Percentiles rank a stretch among this genome's conserved stretches.
phyloP scores from a whole-genome alignment of 257 asterid species.

The Nicotiana tomentosiformis region DNA sequence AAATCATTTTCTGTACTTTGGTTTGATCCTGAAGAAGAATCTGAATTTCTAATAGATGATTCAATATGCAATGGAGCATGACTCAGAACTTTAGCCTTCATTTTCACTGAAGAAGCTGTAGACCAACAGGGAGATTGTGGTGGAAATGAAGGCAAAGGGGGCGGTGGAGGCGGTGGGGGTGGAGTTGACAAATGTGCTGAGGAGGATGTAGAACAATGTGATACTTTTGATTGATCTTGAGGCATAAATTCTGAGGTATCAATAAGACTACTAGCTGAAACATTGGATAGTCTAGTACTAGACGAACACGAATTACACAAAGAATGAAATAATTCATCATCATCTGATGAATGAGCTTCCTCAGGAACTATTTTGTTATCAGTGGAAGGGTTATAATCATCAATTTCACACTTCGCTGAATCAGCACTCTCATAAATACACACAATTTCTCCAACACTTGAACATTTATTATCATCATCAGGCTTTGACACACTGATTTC shows the following conservation, averaged over 20 bases:
- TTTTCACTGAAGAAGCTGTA: slow-evolving; percentile 9
- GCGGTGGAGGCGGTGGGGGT: slow-evolving; percentile 21
- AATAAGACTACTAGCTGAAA: slow-evolving; percentile 39
- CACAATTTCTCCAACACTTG: slow-evolving; percentile 36
- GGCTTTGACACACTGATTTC: slow-evolving; percentile 18
- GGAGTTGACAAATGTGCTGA: slow-evolving; percentile 3
- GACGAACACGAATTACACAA: slow-evolving; percentile 56
- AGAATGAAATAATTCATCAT: slow-evolving; percentile 78
- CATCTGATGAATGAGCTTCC: slow-evolving; percentile 37
- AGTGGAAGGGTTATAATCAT: slow-evolving; percentile 14
- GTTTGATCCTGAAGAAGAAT: slow-evolving; percentile 18
- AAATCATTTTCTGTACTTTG: slow-evolving; percentile 6
- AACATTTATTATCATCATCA: slow-evolving; percentile 22
- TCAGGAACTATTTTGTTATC: slow-evolving; percentile 25
- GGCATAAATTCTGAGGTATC: slow-evolving; percentile 34
- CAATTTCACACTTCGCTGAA: slow-evolving; percentile 8
- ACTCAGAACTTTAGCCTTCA: slow-evolving; percentile 11
- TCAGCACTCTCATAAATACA: slow-evolving; percentile 43
- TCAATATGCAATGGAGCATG: slow-evolving; percentile 21
- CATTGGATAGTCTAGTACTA: slow-evolving; percentile 50
- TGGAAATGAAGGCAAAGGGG: slow-evolving; percentile 15
- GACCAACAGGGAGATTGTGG: slow-evolving; percentile 7
- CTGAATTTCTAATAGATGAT: slow-evolving; percentile 18
- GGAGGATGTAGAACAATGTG: slow-evolving; percentile 3
- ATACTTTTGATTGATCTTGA: slow-evolving; percentile 17